Base-by-base conservation (phyloP, 306 rosid genomes). In the Coriaria nepalensis region DNA sequence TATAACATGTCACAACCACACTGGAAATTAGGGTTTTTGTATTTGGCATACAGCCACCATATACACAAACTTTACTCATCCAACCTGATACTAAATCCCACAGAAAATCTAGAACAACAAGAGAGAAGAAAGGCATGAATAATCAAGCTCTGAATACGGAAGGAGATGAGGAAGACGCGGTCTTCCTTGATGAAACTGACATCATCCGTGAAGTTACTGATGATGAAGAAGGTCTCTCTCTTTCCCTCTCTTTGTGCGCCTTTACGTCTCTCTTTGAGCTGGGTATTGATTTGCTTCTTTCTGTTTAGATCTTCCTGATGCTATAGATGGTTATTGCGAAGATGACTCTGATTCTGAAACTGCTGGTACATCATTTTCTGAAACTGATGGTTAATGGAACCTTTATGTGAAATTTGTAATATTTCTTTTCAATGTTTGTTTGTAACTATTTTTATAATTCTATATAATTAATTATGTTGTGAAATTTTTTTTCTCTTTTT, bases 251-350 rank as follows among this genome's bases (percentile, higher is more conserved):
- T 11, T 40, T 6, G 4, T 6, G 10, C 34, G 0, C 7, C 7
- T 15, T 7, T 36, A 5, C 12, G n/a, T 53, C 51, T 14, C 14
- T 59, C 12, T 11, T 34, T 2, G 40, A 3, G 29, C 11, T 9
- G 32, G 43, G 5, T 49, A 6, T 35, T 43, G 46, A 4, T 33
- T 46, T 12, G 12, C 20, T 45, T 41, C 29, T 43, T 20, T 11
- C 33, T 47, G 52, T 33, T 59, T 65, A 76, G 82, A 71, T 55
- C 82, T 76, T 60, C 82, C 75, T 44, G 78, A 76, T 52, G 78
- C 52, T 0, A 75, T 47, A 7, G 82, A 76, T 7, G n/a, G n/a
- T n/a, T n/a, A n/a, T n/a, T n/a, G n/a, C n/a, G 67, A 51, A 44
- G 70, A 13, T 1, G 62, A 20, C 36, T 63, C 67, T 39, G 76